phyloP scores from a whole-genome alignment of 1,284 basidiomycete genomes.

The Fomitopsis schrenkii region DNA sequence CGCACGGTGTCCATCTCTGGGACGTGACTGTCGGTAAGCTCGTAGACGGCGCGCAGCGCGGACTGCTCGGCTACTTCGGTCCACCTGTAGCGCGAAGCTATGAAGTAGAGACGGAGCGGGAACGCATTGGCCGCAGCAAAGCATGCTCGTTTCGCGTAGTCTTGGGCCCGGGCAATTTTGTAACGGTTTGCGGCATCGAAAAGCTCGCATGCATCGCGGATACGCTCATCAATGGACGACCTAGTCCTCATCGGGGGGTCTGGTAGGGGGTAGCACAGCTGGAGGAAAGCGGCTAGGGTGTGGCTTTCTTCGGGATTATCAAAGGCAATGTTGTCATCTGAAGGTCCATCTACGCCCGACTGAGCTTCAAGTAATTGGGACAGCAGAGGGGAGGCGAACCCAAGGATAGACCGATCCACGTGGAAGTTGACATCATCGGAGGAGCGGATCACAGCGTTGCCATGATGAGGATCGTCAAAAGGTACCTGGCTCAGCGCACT shows the following conservation, averaged over 20 bases:
- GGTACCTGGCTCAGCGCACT: not conserved
- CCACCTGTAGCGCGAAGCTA: slow-evolving; percentile 4
- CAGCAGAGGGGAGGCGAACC: not conserved
- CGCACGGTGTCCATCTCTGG: slow-evolving; percentile 10
- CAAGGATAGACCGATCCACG: not conserved
- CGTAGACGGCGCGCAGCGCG: not conserved
- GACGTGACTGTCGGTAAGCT: slow-evolving; percentile 4
- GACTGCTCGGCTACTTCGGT: slow-evolving; percentile 1
- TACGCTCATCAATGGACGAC: not conserved
- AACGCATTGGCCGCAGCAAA: not conserved
- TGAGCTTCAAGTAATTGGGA: no score
- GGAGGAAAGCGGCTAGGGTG: not conserved
- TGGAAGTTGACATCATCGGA: not conserved
- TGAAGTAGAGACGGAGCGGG: slow-evolving; percentile 7
- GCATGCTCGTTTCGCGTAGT: slow-evolving; percentile 1
- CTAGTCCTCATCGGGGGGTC: not conserved
- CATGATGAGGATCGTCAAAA: not conserved
- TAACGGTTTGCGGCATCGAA: slow-evolving; percentile 3
- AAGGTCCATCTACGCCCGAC: not conserved
- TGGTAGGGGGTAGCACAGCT: not conserved
- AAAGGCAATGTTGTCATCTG: not conserved
- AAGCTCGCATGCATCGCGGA: not conserved
- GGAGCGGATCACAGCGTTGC: not conserved
- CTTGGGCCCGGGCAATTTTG: not conserved
- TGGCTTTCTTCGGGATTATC: not conserved